Percentiles rank a stretch among this genome's conserved stretches.
phyloP scores from a whole-genome alignment of 2,329 filamentous ascomycete species.

The Hymenoscyphus scutula region DNA sequence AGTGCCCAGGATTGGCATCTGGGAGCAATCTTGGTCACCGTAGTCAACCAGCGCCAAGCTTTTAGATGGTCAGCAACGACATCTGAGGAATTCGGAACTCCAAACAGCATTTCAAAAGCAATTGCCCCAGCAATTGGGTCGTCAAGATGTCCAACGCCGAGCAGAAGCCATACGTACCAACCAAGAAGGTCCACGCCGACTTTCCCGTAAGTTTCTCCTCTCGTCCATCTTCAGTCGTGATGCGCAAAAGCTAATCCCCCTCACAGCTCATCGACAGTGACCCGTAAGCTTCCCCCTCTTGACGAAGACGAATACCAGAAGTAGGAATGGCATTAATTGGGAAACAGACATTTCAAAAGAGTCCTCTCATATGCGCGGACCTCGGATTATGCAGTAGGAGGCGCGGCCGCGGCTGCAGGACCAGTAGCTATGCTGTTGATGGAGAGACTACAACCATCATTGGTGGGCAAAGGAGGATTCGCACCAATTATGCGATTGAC shows the following conservation, averaged over 20 bases:
- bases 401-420: slow-evolving; percentile 65
- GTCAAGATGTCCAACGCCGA: slow-evolving; percentile 38
- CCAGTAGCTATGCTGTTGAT: slow-evolving; percentile 73
- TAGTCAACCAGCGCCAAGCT: slow-evolving; percentile 20
- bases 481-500: slow-evolving; percentile 78
- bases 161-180: slow-evolving; percentile 58
- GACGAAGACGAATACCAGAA: slow-evolving; percentile 10
- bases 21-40: slow-evolving; percentile 11
- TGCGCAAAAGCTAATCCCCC: slow-evolving; percentile 32
- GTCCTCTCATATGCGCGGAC: slow-evolving; percentile 83
- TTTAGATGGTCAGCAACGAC: slow-evolving; percentile 20
- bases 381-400: slow-evolving; percentile 76
- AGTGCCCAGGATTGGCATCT: slow-evolving; percentile 4
- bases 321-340: slow-evolving; percentile 31
- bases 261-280: slow-evolving; percentile 96
- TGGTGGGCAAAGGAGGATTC: slow-evolving; percentile 80
- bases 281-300: slow-evolving; percentile 63
- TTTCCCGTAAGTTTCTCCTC: slow-evolving; percentile 69
- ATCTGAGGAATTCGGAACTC: slow-evolving; percentile 11
- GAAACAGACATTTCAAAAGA: slow-evolving; percentile 77
- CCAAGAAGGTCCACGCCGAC: slow-evolving; percentile 76
- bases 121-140: slow-evolving; percentile 32
- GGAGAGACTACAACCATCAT: slow-evolving; percentile 82
- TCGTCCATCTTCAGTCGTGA: not conserved
- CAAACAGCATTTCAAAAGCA: slow-evolving; percentile 20